Evolutionary conservation across 495 filamentous ascomycete species (phyloP), one percentile per base, ranked within the genome.

Genomic region (Aspergillus homomorphus): DNA sequence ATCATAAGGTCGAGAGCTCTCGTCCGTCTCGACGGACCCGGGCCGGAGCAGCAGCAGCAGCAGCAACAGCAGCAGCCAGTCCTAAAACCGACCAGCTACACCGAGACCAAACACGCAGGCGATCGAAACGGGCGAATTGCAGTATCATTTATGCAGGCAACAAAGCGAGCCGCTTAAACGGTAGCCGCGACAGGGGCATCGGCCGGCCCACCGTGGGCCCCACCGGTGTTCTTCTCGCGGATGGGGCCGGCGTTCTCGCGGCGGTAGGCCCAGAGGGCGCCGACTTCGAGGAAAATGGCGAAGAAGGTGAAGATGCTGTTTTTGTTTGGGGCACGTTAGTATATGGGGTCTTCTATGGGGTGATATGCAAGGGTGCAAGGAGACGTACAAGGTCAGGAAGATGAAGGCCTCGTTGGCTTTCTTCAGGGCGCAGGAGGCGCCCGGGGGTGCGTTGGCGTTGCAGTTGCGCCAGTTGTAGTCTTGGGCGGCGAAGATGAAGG

Each of bases 331-430:
- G 14, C 1, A 9, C 4, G 14, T 28, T 12, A n/a, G 52, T 44
- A 61, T 54, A 54, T 28, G 46, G 55, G 24, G 44, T 20, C 24
- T 48, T 20, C 45, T n/a, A 23, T 12, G 41, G 45, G 43, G 7
- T 23, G 48, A 19, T 43, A 20, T 49, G 45, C 19, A 10, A 10
- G 16, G 20, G n/a, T 22, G 21, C 21, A 19, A 14, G n/a, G 28
- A 12, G 14, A 19, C 81, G 45, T 75, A 86, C 83, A 86, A 87
- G 21, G 82, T 79, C 28, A 87, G 70, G 67, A 86, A 87, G 62
- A 78, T 81, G 57, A 87, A 87, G 0, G 84, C 71, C 65, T 85
- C 81, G 54, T 80, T 77, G 26, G 82, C 77, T 51, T 78, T 73
- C 62, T 77, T 78, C 38, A 56, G 62, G 7, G 53, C 38, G 62